Base-by-base conservation (phyloP, 495 filamentous ascomycete species). In the Pyrenopolyporus hunteri region DNA sequence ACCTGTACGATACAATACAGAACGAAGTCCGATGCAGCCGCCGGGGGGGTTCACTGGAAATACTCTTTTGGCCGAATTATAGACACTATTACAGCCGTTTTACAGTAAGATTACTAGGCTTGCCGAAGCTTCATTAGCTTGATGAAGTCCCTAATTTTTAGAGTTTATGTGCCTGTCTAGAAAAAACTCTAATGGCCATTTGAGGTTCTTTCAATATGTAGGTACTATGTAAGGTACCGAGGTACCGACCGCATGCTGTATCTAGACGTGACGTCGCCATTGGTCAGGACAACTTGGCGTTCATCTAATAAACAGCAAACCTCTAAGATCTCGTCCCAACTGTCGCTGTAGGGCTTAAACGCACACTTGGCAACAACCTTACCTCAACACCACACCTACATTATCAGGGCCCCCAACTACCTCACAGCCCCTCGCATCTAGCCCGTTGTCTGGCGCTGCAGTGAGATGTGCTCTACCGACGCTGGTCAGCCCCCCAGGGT, bases 61-160 rank as follows among this genome's bases (percentile, higher is more conserved):
- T n/a, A n/a, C n/a, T 29, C 13, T 46, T 46, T 46, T 46, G 4
- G 43, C 43, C 26, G 43, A 46, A 14, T 46, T n/a, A n/a, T n/a
- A 4, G 43, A 10, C 19, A 7, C 16, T 40, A 11, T 22, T 14
- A 16, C 16, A 28, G 43, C 23, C 31, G 29, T 14, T 31, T 23
- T 57, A 40, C 26, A 64, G 54, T 64, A 64, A 64, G 60, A 64
- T 64, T 64, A 64, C 54, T 64, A 63, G 31, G 56, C 46, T 45
- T 45, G 8, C 28, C 51, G 20, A 33, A n/a, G n/a, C n/a, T n/a
- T n/a, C n/a, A n/a, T n/a, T n/a, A n/a, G 26, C 26, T 20, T 42
- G 2, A 19, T 1, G 8, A 55, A 29, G 14, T 20, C 45, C 25
- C 45, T 14, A 22, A 50, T 19, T 33, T 43, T 43, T 31, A 9